Evolutionary conservation across 345 rosid species (phyloP).

Genomic region (Heritiera littoralis): DNA sequence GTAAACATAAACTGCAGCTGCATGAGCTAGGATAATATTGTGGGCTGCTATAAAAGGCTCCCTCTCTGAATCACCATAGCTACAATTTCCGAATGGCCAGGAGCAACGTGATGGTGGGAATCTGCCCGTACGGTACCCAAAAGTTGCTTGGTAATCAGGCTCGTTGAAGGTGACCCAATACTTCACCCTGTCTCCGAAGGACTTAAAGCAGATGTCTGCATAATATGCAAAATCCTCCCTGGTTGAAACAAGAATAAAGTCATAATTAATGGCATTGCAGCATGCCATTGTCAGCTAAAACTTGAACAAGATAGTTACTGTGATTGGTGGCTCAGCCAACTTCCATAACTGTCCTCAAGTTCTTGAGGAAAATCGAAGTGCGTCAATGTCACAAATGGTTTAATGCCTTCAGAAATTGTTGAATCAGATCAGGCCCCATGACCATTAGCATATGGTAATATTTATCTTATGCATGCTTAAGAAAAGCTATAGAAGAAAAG

Average conservation of each 20-base stretch:
- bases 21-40: slow-evolving; percentile 56
- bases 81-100: slow-evolving; percentile 47
- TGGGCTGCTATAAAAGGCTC: slow-evolving; percentile 67
- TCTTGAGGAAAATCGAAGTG: slow-evolving; percentile 79
- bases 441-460: too few species aligned
- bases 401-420: slow-evolving; percentile 44
- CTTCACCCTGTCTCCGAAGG: slow-evolving; percentile 64
- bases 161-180: slow-evolving; percentile 68
- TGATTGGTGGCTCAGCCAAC: slow-evolving; percentile 68
- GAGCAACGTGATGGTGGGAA: slow-evolving; percentile 62
- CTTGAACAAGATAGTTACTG: slow-evolving; percentile 29
- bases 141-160: slow-evolving; percentile 40
- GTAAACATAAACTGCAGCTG: slow-evolving; percentile 52
- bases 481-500: not conserved
- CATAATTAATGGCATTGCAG: too few species aligned
- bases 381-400: slow-evolving; percentile 69
- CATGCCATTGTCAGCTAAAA: too few species aligned
- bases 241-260: not conserved
- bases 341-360: slow-evolving; percentile 65
- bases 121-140: slow-evolving; percentile 37
- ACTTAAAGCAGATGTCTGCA: slow-evolving; percentile 59
- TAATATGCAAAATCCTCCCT: slow-evolving; percentile 58
- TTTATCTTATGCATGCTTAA: too few species aligned
- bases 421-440: not conserved
- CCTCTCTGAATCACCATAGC: slow-evolving; percentile 42